Evolutionary conservation across 2,329 filamentous ascomycete genomes (phyloP).

Genomic region (Xylogone sp.): DNA sequence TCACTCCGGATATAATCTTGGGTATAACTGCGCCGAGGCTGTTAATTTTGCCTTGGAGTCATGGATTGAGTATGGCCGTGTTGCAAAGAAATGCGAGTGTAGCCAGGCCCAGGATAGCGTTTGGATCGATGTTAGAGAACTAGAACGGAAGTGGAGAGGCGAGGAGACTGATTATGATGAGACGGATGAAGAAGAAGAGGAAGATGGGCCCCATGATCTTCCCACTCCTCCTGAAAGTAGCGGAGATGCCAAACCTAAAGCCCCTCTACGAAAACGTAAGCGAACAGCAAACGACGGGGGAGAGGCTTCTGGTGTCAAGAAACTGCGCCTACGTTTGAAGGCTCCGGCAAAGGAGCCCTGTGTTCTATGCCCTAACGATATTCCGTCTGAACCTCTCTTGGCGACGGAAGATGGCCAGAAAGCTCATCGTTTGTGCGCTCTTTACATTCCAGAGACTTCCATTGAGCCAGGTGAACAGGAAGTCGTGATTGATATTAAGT

Average conservation of each 20-base stretch:
- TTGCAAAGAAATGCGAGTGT: constrained; percentile 95
- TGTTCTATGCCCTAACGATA: constrained; percentile 87
- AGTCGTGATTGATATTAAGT: constrained; percentile 71
- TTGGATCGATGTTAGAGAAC: constrained; percentile 95
- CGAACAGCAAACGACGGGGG: constrained; percentile 44
- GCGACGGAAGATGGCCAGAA: constrained; percentile 83
- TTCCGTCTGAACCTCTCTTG: constrained; percentile 76
- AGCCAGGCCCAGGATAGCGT: constrained; percentile 94
- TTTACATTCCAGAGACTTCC: constrained; percentile 89
- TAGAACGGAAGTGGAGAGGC: constrained; percentile 88
- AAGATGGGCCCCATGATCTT: constrained; percentile 63
- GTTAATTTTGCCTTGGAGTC: constrained; percentile 97
- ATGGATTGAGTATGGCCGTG: constrained; percentile 92
- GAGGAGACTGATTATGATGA: constrained; percentile 84
- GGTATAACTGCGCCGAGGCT: constrained; percentile 97
- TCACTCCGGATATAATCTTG: constrained; percentile 95
- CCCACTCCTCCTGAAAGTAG: constrained; percentile 72
- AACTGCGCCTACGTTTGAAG: constrained; percentile 71
- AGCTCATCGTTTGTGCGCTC: constrained; percentile 83
- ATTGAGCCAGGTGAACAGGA: constrained; percentile 71
- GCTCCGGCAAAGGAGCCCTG: constrained; percentile 72
- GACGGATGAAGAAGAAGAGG: constrained; percentile 63
- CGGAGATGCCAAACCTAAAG: constrained; percentile 64
- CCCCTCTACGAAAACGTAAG: constrained; percentile 65
- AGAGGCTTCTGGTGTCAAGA: constrained; percentile 53